Conservation (phyloP, 257 asterid genomes). For the Primulina tabacum region DNA sequence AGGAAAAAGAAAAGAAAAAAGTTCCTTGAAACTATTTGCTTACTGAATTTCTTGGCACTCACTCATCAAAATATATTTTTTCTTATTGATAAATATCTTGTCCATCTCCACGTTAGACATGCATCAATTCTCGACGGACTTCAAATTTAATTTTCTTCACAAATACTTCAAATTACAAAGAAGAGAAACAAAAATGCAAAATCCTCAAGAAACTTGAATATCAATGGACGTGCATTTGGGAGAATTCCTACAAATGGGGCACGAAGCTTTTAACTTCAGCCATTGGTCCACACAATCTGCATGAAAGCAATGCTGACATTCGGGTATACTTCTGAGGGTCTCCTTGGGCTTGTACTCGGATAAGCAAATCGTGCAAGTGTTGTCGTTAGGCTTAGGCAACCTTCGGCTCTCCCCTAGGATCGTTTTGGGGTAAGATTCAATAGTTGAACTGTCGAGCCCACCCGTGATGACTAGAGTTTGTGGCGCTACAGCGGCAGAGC, state of each 20-base stretch:
- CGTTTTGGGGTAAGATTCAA: slow-evolving; percentile 52
- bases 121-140: too few relatives aligned
- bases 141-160: too few relatives aligned
- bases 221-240: slow-evolving; percentile 27
- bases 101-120: too few relatives aligned
- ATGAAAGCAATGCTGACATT: slow-evolving; percentile 55
- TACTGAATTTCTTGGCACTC: too few relatives aligned
- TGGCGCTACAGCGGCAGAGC: slow-evolving; percentile 18
- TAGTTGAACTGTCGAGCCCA: slow-evolving; percentile 43
- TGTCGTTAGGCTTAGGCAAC: slow-evolving; percentile 43
- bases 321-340: slow-evolving; percentile 46
- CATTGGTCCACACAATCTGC: slow-evolving; percentile 56
- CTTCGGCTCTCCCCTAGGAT: slow-evolving; percentile 50
- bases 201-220: background rate
- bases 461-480: slow-evolving; percentile 3
- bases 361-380: slow-evolving; percentile 44
- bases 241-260: slow-evolving; percentile 52
- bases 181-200: too few relatives aligned
- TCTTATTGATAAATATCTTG: too few relatives aligned
- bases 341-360: slow-evolving; percentile 49
- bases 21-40: too few relatives aligned
- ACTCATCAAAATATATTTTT: background rate
- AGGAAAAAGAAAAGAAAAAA: too few relatives aligned
- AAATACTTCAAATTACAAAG: too few relatives aligned
- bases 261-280: slow-evolving; percentile 45